Evolutionary conservation across 2,329 filamentous ascomycete species (phyloP), one percentile per base, ranked within the genome.

Genomic region (Colletotrichum siamense): DNA sequence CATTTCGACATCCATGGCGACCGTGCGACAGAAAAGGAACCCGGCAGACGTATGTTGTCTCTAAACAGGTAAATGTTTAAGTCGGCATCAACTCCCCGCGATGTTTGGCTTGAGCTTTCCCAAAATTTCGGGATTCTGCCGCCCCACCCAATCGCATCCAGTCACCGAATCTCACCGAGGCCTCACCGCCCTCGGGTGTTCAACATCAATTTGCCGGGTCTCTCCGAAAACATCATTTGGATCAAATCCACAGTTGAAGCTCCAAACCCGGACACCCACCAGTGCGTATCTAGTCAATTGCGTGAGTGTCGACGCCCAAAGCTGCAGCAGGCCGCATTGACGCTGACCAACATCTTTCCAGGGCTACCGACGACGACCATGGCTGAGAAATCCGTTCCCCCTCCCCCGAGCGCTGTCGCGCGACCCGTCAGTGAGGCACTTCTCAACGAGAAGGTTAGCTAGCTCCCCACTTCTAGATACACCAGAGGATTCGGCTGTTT

Each of bases 391-490:
- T 86, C 88, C 79, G 81, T 86, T 88, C 88, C 89, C 84, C 87
- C 91, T 82, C 86, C 90, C 79, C 90, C 92, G 81, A 90, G 91
- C 85, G 90, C 92, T 79, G 91, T 94, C 84, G 91, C 94, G 86
- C 92, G 95, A 87, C 96, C 97, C 79, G 94, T 98, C 88, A 99
- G 96, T 91, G 97, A 99, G 91, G 95, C 96, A 84, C 93, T 99
- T 83, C 92, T 99, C 84, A 99, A 99, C 88, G 97, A 99, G 89
- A 99, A 99, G 96, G 97, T 52, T 98, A 70, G 39, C 55, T 64
- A 52, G 30, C 67, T 69, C 72, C 68, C 73, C 67, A 57, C 59
- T 22, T 49, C 49, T 49, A 36, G 28, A 63, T 30, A 30, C 13
- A 22, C 12, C n/a, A 61, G 55, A 70, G 61, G 64, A 16, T 18